phyloP scores from a whole-genome alignment of 768 basidiomycete species.

The Suillus plorans region DNA sequence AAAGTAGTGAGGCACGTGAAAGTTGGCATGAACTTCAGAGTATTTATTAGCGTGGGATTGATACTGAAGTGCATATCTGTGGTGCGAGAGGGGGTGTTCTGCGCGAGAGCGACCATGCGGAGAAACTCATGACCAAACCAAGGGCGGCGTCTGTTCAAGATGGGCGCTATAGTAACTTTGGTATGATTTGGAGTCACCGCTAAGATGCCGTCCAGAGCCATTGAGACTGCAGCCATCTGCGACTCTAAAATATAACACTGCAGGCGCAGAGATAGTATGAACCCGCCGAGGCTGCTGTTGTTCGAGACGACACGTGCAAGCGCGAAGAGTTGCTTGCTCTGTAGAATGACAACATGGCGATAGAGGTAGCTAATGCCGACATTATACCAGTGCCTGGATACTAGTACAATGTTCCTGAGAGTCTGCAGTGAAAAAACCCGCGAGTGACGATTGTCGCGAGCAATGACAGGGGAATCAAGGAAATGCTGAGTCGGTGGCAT shows the following conservation, averaged over 20 bases:
- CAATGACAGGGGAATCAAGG: background rate
- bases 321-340: background rate
- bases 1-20: background rate
- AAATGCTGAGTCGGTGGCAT: background rate
- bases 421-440: background rate
- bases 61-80: background rate
- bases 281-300: background rate
- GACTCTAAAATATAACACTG: background rate
- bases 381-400: background rate
- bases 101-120: background rate
- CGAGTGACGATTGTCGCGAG: background rate
- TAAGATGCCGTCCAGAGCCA: background rate
- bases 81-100: background rate
- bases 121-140: background rate
- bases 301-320: background rate
- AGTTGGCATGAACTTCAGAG: background rate
- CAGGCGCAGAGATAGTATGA: background rate
- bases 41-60: background rate
- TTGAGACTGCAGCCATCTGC: background rate
- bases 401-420: background rate
- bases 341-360: background rate
- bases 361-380: background rate
- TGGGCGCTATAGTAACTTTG: background rate
- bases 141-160: background rate
- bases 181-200: background rate